phyloP scores from a whole-genome alignment of 179 eudicot species.

The Spinacia oleracea region DNA sequence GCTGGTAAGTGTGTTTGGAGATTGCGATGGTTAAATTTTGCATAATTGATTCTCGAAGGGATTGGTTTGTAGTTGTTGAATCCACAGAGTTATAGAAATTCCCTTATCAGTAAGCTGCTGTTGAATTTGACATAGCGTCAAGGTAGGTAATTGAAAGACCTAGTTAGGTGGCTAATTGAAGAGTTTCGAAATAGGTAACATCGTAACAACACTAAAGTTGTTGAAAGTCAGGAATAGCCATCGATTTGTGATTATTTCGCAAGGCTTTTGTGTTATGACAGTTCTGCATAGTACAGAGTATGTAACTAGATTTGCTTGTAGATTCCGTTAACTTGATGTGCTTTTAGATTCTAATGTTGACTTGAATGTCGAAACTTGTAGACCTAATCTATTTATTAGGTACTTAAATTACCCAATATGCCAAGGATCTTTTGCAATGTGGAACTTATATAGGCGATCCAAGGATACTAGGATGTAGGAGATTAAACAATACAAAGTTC shows the following conservation, averaged over 20 bases:
- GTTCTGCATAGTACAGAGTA: no score
- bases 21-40: background rate
- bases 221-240: background rate
- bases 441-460: constrained; percentile 7
- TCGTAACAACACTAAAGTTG: background rate
- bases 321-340: background rate
- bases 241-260: background rate
- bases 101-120: background rate
- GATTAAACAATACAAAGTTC: background rate
- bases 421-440: background rate
- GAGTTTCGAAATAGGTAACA: background rate
- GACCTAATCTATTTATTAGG: background rate
- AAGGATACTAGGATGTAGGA: constrained; percentile 3
- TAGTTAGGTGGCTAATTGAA: background rate
- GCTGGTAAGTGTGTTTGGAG: background rate
- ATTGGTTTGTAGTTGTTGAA: background rate
- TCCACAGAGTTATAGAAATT: background rate
- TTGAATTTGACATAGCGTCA: background rate
- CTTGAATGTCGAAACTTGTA: background rate
- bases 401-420: background rate
- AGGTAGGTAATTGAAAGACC: no score
- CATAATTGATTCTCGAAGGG: background rate
- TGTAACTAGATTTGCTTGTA: background rate
- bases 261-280: background rate
- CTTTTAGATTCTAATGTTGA: background rate